phyloP scores from a whole-genome alignment of 306 rosid species.

The Datisca glomerata region DNA sequence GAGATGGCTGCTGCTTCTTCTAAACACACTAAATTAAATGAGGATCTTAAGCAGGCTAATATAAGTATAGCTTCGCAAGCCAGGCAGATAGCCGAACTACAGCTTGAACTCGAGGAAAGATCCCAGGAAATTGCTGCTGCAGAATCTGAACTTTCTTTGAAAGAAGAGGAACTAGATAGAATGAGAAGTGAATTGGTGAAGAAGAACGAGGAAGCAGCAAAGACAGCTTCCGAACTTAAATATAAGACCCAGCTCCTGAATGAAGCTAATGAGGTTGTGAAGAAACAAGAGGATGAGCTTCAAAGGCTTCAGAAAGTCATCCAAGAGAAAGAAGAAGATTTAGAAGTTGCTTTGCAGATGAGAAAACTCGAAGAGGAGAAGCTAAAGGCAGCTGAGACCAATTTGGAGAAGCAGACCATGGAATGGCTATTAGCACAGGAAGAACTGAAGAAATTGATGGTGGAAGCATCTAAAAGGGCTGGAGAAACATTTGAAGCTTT shows the following conservation, averaged over 20 bases:
- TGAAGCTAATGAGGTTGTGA: slow-evolving; percentile 61
- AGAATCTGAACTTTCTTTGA: slow-evolving; percentile 25
- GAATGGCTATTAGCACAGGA: slow-evolving; percentile 70
- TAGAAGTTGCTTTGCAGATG: slow-evolving; percentile 24
- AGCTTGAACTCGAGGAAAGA: slow-evolving; percentile 45
- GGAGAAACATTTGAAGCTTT: slow-evolving; percentile 39
- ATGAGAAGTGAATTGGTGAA: slow-evolving; percentile 39
- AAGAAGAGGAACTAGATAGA: slow-evolving; percentile 54
- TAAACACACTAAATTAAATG: slow-evolving; percentile 41
- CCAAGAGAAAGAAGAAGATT: slow-evolving; percentile 43
- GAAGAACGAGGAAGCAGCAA: slow-evolving; percentile 47
- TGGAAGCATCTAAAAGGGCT: slow-evolving; percentile 36
- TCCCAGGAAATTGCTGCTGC: slow-evolving; percentile 31
- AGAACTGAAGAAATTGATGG: slow-evolving; percentile 55
- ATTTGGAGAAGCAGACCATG: slow-evolving; percentile 62
- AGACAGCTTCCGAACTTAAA: slow-evolving; percentile 36
- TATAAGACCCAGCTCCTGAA: slow-evolving; percentile 47
- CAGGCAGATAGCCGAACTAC: slow-evolving; percentile 42
- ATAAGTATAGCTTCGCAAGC: slow-evolving; percentile 52
- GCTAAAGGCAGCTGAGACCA: slow-evolving; percentile 41
- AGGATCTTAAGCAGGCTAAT: slow-evolving; percentile 56
- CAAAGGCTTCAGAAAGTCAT: slow-evolving; percentile 33
- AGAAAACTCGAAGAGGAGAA: slow-evolving; percentile 54
- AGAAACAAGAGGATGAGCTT: slow-evolving; percentile 59
- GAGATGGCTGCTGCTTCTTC: slow-evolving; percentile 42